These are phyloP conservation scores for Barnettozyma vustinii DNA, from an alignment of 805 yeast genomes.

Conservation along the genomic window DNA sequence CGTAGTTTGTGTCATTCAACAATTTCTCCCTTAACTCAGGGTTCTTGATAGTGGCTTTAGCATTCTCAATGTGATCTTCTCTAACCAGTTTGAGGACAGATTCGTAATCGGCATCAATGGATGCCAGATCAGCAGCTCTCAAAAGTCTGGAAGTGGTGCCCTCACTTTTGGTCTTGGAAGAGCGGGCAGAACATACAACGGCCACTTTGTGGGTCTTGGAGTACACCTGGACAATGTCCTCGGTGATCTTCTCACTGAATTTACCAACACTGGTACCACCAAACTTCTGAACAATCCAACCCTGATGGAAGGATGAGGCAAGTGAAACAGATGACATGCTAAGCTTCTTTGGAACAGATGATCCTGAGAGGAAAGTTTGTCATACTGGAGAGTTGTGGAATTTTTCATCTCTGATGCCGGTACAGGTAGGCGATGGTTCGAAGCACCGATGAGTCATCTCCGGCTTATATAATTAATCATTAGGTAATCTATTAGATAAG, in stretches of 20 bases:
- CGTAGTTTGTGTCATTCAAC: constrained; percentile 52
- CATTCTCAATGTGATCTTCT: constrained; percentile 75
- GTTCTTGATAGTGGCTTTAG: constrained; percentile 45
- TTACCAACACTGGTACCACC: constrained; percentile 98
- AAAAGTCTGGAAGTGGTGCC: constrained; percentile 91
- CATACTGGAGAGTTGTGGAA: neutral
- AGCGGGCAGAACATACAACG: constrained; percentile 93
- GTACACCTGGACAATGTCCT: constrained; percentile 72
- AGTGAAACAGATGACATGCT: constrained; percentile 18
- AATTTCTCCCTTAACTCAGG: constrained; percentile 45
- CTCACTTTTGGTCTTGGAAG: constrained; percentile 84
- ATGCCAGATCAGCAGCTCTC: constrained; percentile 75
- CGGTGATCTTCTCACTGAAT: constrained; percentile 79
- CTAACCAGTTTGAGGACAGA: constrained; percentile 60
- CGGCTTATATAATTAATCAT: neutral
- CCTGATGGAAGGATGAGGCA: constrained; percentile 21
- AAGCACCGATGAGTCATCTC: neutral
- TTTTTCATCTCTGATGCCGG: neutral
- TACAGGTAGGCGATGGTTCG: neutral
- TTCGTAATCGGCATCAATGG: constrained; percentile 53
- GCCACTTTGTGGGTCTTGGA: constrained; percentile 64
- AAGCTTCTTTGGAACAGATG: neutral
- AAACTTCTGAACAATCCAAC: constrained; percentile 86
- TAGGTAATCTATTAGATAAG: neutral
- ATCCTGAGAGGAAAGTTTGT: neutral